Evolutionary conservation across 2,329 filamentous ascomycete genomes (phyloP).

Genomic region (Mariannaea sp.): DNA sequence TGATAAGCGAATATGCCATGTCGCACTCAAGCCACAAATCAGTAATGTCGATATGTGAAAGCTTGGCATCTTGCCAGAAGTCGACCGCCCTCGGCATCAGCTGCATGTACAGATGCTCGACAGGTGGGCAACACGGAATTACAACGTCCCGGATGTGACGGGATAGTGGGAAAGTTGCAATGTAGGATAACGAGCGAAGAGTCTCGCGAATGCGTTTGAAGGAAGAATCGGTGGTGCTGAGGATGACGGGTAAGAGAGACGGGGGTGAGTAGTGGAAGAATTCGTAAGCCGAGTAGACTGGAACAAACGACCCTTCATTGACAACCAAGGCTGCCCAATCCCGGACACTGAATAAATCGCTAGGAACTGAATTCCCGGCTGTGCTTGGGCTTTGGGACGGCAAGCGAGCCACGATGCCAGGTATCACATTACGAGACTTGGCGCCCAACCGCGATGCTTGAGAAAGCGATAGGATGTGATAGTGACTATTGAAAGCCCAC

Average conservation of each 20-base stretch:
- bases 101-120: conserved; percentile 61
- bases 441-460: conserved; percentile 24
- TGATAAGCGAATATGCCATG: conserved; percentile 54
- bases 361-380: conserved; percentile 31
- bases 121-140: conserved; percentile 52
- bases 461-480: conserved; percentile 62
- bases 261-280: conserved; percentile 70
- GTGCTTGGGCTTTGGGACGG: conserved; percentile 21
- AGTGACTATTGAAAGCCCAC: conserved; percentile 67
- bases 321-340: conserved; percentile 69
- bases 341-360: conserved; percentile 59
- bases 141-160: conserved; percentile 60
- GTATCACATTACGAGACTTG: background rate
- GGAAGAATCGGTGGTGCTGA: conserved; percentile 48
- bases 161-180: conserved; percentile 69
- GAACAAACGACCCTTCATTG: conserved; percentile 78
- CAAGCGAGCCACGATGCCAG: background rate
- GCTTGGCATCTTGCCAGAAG: conserved; percentile 44
- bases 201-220: conserved; percentile 44
- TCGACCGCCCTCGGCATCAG: conserved; percentile 46
- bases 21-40: conserved; percentile 61
- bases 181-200: conserved; percentile 60
- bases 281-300: conserved; percentile 72
- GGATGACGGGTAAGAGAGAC: conserved; percentile 60
- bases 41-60: conserved; percentile 47